Evolutionary conservation across 306 rosid genomes (phyloP), one percentile per base, ranked within the genome.

Genomic region (Biancaea sappan): DNA sequence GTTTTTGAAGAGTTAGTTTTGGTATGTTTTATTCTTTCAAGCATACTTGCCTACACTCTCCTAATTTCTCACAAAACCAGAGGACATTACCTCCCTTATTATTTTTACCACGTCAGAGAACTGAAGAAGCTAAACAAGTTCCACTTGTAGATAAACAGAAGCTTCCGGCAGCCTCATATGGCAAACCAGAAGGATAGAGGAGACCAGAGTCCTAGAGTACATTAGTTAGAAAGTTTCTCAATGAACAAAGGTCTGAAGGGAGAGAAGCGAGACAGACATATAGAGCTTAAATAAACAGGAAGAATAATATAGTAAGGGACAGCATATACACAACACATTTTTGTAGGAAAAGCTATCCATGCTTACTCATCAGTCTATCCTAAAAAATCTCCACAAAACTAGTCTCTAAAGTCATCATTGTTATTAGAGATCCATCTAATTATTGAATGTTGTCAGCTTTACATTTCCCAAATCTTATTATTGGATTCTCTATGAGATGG

Each of bases 381-480:
- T 48, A 2, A 61, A 25, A 58, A 2, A 61, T 34, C 28, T 35
- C 47, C 67, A 61, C 41, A 32, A 32, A 32, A 37, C 22, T 34
- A 61, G 28, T 19, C 67, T 16, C 58, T 29, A 66, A 26, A 51
- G 26, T 44, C 57, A 44, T 66, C 56, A 43, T 21, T 64, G 69
- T 64, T 47, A 64, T 64, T 6, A 64, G 24, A 64, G 8, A 21
- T 64, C 52, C 52, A 64, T 41, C 32, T 24, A 50, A 22, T 52
- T 52, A 52, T 52, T 52, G 14, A 52, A 64, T 12, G 51, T 64
- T 22, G 18, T 8, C 43, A 32, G 40, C 44, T 8, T 60, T 60
- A 25, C 37, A 53, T 54, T 72, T 72, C 25, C 44, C 8, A 26
- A 72, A 71, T 71, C 28, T n/a, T 24, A 51, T 38, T 65, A 58